A percentile compares a stretch with the other conserved stretches of the same genome.
Evolutionary conservation across 441 rosid species (phyloP).

Genomic region (Arabidopsis lyrata): DNA sequence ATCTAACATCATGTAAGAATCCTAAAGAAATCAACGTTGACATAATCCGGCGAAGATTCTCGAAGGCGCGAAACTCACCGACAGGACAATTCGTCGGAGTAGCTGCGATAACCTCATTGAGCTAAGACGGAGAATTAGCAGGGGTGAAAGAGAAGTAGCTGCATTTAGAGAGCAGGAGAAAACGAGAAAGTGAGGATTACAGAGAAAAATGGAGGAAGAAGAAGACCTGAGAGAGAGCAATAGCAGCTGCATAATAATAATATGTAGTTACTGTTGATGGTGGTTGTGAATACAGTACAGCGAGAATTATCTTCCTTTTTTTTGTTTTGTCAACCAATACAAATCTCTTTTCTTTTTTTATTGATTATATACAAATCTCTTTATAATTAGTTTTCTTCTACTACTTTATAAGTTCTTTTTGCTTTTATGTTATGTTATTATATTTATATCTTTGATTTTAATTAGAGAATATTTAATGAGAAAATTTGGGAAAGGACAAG

Average conservation of each 20-base stretch:
- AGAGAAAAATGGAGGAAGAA: conserved; percentile 20
- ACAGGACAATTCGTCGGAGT: conserved; percentile 32
- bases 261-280: conserved; percentile 37
- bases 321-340: conserved; percentile 14
- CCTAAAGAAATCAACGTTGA: background rate
- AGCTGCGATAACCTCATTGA: conserved; percentile 23
- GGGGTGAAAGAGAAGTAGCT: conserved; percentile 20
- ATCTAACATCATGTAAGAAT: conserved; percentile 3
- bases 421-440: background rate
- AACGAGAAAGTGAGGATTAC: conserved; percentile 20
- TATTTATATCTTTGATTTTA: background rate
- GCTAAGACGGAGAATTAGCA: background rate
- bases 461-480: background rate
- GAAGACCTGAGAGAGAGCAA: conserved; percentile 25
- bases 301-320: conserved; percentile 28
- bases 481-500: background rate
- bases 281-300: conserved; percentile 38
- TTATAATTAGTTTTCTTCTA: background rate
- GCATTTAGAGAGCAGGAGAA: conserved; percentile 26
- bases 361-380: background rate
- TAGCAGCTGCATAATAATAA: conserved; percentile 22
- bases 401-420: background rate
- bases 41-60: conserved; percentile 5
- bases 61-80: conserved; percentile 38
- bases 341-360: background rate